phyloP scores from a whole-genome alignment of 2,329 filamentous ascomycete species.

The Exophiala xenobiotica region DNA sequence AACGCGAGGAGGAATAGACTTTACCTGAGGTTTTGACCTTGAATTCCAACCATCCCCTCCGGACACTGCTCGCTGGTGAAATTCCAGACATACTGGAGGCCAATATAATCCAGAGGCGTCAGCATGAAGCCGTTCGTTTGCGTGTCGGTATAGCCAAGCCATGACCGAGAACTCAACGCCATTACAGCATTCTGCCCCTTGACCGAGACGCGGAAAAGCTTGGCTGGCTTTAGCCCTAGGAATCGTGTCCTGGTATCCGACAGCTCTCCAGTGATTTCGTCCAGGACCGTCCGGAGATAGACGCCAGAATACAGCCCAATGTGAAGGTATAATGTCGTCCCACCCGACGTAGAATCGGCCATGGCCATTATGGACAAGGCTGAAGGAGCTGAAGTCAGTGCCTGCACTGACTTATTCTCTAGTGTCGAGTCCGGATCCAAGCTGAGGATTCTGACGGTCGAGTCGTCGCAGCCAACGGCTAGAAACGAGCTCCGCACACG shows the following conservation, averaged over 20 bases:
- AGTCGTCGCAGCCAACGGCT: slow-evolving; percentile 95
- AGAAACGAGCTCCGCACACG: slow-evolving; percentile 86
- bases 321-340: slow-evolving; percentile 86
- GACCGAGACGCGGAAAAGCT: slow-evolving; percentile 86
- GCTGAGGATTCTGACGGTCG: slow-evolving; percentile 88
- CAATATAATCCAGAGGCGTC: slow-evolving; percentile 83
- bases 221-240: slow-evolving; percentile 84
- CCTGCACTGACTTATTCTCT: slow-evolving; percentile 92
- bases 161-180: slow-evolving; percentile 88
- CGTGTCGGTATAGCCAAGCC: slow-evolving; percentile 89
- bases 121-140: slow-evolving; percentile 86
- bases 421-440: slow-evolving; percentile 86
- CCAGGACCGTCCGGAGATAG: slow-evolving; percentile 89
- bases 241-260: slow-evolving; percentile 95
- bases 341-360: slow-evolving; percentile 87
- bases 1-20: slow-evolving; percentile 37
- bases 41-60: slow-evolving; percentile 91
- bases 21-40: slow-evolving; percentile 83
- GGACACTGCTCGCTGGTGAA: slow-evolving; percentile 94
- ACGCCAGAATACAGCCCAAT: slow-evolving; percentile 95
- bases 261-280: slow-evolving; percentile 92
- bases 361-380: slow-evolving; percentile 90
- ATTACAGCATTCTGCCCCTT: slow-evolving; percentile 81
- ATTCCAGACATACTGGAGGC: slow-evolving; percentile 91
- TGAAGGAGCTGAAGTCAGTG: slow-evolving; percentile 84